Evolutionary conservation across 116 monocot species (phyloP), one percentile per base, ranked within the genome.

Genomic region (Phalaenopsis hybrid): DNA sequence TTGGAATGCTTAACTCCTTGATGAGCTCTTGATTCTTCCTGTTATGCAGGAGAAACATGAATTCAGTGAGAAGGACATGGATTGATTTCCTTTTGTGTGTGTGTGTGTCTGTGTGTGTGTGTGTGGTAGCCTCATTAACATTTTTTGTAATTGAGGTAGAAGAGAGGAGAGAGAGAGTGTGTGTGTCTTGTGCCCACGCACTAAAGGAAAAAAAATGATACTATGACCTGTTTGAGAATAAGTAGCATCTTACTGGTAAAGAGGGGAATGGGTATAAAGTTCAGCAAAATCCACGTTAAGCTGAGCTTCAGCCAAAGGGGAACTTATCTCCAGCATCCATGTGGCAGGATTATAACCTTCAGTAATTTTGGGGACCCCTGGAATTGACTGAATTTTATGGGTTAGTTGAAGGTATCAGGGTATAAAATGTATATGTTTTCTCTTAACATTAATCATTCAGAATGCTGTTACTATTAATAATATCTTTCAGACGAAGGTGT

Each of bases 321-420:
- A 84, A 79, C 76, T 94, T 18, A 92, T 84, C 49, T 96, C 92
- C 85, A 96, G 84, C 92, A 96, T 92, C 96, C 96, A 96, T 41
- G 96, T 96, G 51, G 96, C 96, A 68, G 96, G 94, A 69, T 96
- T 96, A 65, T 86, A 86, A 31, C 91, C 92, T 52, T 92, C 88
- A 65, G 17, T 85, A 25, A 96, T 94, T 83, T 88, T 93, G 4
- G 89, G 84, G 81, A 96, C 77, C 12, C 94, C 88, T 83, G 92
- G 86, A 86, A 92, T 86, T 57, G 81, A 88, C 96, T 94, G 76
- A 4, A 76, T 57, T 75, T 51, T 2, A 20, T 49, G 48, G 28
- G 21, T 48, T 25, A 77, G 77, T 21, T 77, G 21, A 77, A 77
- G 46, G 10, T 23, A 76, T n/a, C n/a, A 25, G 46, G 74, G 18